Conservation (phyloP, 495 filamentous ascomycete species). For the Penicillium ochrochloron region DNA sequence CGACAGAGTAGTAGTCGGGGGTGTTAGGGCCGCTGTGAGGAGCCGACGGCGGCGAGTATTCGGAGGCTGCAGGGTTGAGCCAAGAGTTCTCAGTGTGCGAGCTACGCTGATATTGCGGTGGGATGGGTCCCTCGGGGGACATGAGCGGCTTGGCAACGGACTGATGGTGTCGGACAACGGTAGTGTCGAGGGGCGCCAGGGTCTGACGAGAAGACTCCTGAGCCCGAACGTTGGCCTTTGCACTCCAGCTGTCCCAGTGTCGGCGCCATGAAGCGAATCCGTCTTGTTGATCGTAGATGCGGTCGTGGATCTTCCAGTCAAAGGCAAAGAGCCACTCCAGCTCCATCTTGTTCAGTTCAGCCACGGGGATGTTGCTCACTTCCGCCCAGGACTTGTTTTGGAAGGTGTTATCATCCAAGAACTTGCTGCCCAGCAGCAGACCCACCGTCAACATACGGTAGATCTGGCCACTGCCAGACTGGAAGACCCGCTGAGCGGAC, state of each 20-base stretch:
- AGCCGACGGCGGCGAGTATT: conserved; percentile 71
- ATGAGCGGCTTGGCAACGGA: conserved; percentile 51
- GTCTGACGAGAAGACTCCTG: conserved; percentile 59
- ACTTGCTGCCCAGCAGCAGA: conserved; percentile 94
- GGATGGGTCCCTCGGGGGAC: conserved; percentile 55
- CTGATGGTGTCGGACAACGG: conserved; percentile 53
- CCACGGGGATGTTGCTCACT: conserved; percentile 88
- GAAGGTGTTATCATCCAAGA: conserved; percentile 98
- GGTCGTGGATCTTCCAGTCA: conserved; percentile 85
- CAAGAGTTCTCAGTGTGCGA: conserved; percentile 57
- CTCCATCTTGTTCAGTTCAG: conserved; percentile 88
- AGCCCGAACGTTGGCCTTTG: conserved; percentile 60
- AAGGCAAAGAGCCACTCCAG: conserved; percentile 89
- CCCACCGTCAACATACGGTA: conserved; percentile 91
- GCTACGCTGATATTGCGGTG: conserved; percentile 56
- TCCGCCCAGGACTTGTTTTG: conserved; percentile 99
- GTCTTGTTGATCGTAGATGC: conserved; percentile 74
- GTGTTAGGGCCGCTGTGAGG: conserved; percentile 69
- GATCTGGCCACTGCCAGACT: conserved; percentile 70
- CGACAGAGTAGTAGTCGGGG: conserved; percentile 61
- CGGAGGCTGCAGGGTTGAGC: conserved; percentile 54
- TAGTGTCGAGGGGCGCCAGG: conserved; percentile 74
- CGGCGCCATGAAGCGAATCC: conserved; percentile 82
- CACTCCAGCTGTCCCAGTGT: conserved; percentile 82
- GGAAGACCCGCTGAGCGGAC: conserved; percentile 58